phyloP scores from a whole-genome alignment of 495 filamentous ascomycete species.

The Monascus purpureus region DNA sequence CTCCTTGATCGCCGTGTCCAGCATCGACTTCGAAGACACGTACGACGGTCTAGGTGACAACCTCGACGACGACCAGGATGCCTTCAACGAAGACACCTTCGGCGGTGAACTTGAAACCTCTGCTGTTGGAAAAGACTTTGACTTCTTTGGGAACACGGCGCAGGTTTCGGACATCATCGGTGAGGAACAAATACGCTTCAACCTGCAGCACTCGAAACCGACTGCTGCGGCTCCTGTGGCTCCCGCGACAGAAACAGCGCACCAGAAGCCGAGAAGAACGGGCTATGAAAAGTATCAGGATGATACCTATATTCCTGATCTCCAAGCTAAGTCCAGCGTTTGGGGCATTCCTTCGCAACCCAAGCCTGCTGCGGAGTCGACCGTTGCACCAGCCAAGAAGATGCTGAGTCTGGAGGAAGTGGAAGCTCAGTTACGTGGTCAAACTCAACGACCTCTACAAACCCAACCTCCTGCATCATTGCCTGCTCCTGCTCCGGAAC shows the following conservation, averaged over 20 bases:
- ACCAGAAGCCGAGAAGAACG: slow-evolving; percentile 49
- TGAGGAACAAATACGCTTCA: slow-evolving; percentile 78
- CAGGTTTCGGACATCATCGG: slow-evolving; percentile 70
- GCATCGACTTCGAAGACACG: slow-evolving; percentile 92
- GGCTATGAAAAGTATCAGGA: slow-evolving; percentile 85
- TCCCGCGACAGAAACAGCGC: slow-evolving; percentile 23
- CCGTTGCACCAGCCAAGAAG: slow-evolving; percentile 42
- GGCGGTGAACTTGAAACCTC: slow-evolving; percentile 35
- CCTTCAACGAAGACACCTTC: slow-evolving; percentile 98
- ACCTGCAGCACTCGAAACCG: slow-evolving; percentile 43
- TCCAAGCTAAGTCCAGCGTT: slow-evolving; percentile 84
- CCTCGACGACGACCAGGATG: slow-evolving; percentile 86
- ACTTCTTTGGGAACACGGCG: slow-evolving; percentile 88
- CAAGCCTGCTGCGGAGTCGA: slow-evolving; percentile 12
- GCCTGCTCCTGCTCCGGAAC: slow-evolving; percentile 16
- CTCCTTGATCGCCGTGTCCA: slow-evolving; percentile 9
- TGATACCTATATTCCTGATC: slow-evolving; percentile 60
- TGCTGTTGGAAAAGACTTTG: slow-evolving; percentile 79
- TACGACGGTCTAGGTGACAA: slow-evolving; percentile 92
- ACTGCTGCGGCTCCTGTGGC: slow-evolving; percentile 13
- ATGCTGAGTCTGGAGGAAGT: slow-evolving; percentile 97
- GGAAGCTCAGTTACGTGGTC: slow-evolving; percentile 77
- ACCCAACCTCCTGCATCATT: slow-evolving; percentile 20
- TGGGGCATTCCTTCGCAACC: slow-evolving; percentile 69
- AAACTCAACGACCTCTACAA: slow-evolving; percentile 36